A percentile compares a stretch with the other conserved stretches of the same genome.
phyloP scores from a whole-genome alignment of 2,329 filamentous ascomycete genomes.

The Apiospora marii region DNA sequence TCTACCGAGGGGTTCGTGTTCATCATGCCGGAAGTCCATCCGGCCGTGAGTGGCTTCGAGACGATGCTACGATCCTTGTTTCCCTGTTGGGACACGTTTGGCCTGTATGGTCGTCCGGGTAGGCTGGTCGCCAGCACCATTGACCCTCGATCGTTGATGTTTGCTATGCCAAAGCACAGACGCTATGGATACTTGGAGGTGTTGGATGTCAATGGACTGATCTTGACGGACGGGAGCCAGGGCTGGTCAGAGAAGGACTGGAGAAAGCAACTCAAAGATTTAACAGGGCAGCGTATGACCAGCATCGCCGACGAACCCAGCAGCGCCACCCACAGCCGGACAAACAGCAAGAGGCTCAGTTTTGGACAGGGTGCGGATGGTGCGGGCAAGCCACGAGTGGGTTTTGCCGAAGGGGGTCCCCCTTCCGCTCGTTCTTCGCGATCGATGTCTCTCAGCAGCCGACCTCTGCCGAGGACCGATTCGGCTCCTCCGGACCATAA shows the following conservation, averaged over 20 bases:
- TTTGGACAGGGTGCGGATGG: conserved; percentile 49
- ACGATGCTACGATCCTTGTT: conserved; percentile 94
- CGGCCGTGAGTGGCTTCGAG: conserved; percentile 93
- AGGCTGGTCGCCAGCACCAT: conserved; percentile 87
- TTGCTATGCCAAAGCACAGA: conserved; percentile 90
- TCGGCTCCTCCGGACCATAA: conserved; percentile 57
- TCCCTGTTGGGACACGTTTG: conserved; percentile 92
- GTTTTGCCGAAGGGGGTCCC: conserved; percentile 62
- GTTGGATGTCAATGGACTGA: conserved; percentile 81
- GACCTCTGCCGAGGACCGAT: conserved; percentile 54
- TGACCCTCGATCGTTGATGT: conserved; percentile 93
- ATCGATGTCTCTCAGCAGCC: conserved; percentile 55
- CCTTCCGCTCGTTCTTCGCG: conserved; percentile 60
- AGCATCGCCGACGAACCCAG: conserved; percentile 61
- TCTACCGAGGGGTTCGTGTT: conserved; percentile 94
- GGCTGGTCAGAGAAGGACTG: conserved; percentile 88
- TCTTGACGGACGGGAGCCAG: conserved; percentile 78
- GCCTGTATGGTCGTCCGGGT: conserved; percentile 87
- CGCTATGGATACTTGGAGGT: conserved; percentile 92
- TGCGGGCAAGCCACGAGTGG: conserved; percentile 56
- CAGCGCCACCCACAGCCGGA: conserved; percentile 53
- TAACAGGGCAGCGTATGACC: conserved; percentile 82
- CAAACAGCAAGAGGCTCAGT: conserved; percentile 66
- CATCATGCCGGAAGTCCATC: conserved; percentile 93
- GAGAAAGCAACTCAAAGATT: conserved; percentile 87